A percentile compares a stretch with the other conserved stretches of the same genome.
These are phyloP conservation scores for Oemleria cerasiformis DNA, from an alignment of 306 rosid genomes.

Conservation along the genomic window DNA sequence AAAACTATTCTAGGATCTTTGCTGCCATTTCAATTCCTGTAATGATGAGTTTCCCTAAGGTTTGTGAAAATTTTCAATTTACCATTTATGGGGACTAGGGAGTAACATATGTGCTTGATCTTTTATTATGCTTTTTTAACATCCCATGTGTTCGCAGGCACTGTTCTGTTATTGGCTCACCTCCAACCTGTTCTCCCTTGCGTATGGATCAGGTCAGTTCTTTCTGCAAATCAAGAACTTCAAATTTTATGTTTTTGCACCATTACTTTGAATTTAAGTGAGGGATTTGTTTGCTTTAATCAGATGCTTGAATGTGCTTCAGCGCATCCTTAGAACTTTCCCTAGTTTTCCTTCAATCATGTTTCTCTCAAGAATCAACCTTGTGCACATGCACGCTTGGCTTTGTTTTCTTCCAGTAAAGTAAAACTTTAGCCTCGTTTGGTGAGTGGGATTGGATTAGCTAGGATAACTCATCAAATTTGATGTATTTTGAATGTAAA, in stretches of 20 bases:
- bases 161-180: conserved; percentile 94
- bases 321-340: neutral
- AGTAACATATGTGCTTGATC: neutral
- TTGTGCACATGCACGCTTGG: neutral
- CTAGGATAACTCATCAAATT: too few relatives aligned
- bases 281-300: neutral
- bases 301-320: neutral
- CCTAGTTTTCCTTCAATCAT: neutral
- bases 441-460: too few relatives aligned
- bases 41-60: conserved; percentile 73
- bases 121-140: neutral
- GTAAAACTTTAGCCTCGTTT: neutral
- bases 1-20: conserved; percentile 69
- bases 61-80: conserved; percentile 36
- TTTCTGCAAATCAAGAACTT: conserved; percentile 6
- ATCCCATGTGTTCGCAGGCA: conserved; percentile 54
- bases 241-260: neutral
- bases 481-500: too few relatives aligned
- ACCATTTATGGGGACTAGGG: neutral
- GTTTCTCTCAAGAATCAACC: neutral
- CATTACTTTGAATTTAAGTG: neutral
- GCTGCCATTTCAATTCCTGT: conserved; percentile 85
- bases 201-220: conserved; percentile 71
- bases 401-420: neutral
- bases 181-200: conserved; percentile 70